Percentiles rank a stretch among this genome's conserved stretches.
phyloP scores from a whole-genome alignment of 164 flowering plant species.

The Annona cherimola region DNA sequence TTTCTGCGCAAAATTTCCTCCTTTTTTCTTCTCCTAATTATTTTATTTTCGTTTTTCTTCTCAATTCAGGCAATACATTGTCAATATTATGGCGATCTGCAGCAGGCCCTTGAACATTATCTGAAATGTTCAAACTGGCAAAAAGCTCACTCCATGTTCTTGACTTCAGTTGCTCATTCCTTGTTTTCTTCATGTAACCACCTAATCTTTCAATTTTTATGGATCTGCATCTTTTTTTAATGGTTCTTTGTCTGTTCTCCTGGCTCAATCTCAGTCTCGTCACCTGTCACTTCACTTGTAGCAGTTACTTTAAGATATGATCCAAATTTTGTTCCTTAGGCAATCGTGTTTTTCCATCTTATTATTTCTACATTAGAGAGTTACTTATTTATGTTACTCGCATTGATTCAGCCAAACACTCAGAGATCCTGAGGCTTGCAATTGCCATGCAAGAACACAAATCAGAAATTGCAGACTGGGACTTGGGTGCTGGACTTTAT shows the following conservation, averaged over 20 bases:
- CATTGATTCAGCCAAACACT: slow-evolving; percentile 53
- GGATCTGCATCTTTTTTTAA: not conserved
- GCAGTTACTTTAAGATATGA: not conserved
- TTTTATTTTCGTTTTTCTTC: slow-evolving; percentile 3
- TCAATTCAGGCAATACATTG: slow-evolving; percentile 72
- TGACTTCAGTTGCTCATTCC: slow-evolving; percentile 75
- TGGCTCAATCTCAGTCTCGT: not conserved
- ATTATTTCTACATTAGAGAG: not conserved
- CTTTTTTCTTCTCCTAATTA: not conserved
- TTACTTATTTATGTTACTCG: not conserved
- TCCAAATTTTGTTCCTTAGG: not conserved
- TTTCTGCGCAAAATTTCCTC: not conserved
- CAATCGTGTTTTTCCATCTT: not conserved
- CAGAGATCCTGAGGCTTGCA: slow-evolving; percentile 75
- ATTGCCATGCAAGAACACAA: slow-evolving; percentile 81
- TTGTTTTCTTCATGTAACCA: slow-evolving; percentile 68
- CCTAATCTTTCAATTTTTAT: not conserved
- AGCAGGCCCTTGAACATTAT: slow-evolving; percentile 72
- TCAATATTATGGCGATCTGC: slow-evolving; percentile 55
- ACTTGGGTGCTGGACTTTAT: slow-evolving; percentile 92
- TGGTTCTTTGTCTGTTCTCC: too few relatives aligned
- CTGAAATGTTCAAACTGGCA: slow-evolving; percentile 80
- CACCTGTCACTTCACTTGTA: not conserved
- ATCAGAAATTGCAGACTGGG: slow-evolving; percentile 98
- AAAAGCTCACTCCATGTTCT: slow-evolving; percentile 79